Conservation (phyloP, 768 basidiomycete genomes). For the Amanita muscaria region DNA sequence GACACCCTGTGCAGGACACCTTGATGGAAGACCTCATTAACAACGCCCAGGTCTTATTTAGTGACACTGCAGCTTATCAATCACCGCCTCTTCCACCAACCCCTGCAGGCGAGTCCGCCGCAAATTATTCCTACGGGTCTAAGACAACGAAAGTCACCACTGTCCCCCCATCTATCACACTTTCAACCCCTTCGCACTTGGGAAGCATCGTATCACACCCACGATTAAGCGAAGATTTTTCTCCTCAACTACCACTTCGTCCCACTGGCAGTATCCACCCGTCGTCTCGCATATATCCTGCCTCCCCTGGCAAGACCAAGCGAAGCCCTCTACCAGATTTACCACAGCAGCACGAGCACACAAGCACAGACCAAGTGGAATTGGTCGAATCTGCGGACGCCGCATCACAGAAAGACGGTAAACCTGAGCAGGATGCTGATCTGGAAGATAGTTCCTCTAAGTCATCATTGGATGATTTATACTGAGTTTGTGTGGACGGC, state of each 20-base stretch:
- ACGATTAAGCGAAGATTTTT: constrained; percentile 44
- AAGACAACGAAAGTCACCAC: constrained; percentile 57
- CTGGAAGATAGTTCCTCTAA: not conserved
- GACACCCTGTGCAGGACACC: constrained; percentile 28
- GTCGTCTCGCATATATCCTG: constrained; percentile 47
- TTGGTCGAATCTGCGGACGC: not conserved
- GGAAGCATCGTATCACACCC: not conserved
- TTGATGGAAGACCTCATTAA: constrained; percentile 84
- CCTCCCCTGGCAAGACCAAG: constrained; percentile 30
- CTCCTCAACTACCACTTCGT: constrained; percentile 58
- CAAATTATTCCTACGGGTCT: constrained; percentile 57
- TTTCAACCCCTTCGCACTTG: constrained; percentile 10
- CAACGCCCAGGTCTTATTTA: constrained; percentile 59
- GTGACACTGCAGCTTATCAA: constrained; percentile 35
- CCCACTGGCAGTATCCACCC: constrained; percentile 75
- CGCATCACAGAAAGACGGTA: not conserved
- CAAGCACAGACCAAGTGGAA: not conserved
- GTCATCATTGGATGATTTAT: constrained; percentile 3
- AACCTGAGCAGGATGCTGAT: no score
- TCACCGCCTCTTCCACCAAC: constrained; percentile 72
- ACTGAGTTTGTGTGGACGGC: not conserved
- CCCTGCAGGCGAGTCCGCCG: constrained; percentile 53
- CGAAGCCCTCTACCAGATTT: not conserved
- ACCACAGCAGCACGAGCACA: not conserved
- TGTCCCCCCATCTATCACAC: constrained; percentile 28